Percentiles rank a stretch among this genome's conserved stretches.
Evolutionary conservation across 345 rosid genomes (phyloP).

Genomic region (Chamaenerion angustifolium): DNA sequence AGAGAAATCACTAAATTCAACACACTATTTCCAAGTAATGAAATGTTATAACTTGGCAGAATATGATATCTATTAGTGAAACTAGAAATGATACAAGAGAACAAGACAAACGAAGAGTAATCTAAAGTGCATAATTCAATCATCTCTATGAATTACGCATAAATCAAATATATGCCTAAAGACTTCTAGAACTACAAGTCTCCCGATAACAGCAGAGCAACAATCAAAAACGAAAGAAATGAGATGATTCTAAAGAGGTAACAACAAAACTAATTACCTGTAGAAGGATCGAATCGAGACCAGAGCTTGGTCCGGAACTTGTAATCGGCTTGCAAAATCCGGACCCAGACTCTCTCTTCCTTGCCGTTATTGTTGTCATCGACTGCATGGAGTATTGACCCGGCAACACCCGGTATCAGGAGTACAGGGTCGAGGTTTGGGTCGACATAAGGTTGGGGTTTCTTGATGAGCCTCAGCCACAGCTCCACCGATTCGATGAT

Average conservation of each 20-base stretch:
- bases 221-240: too few species aligned
- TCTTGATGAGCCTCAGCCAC: conserved; percentile 40
- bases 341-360: conserved; percentile 83
- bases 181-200: too few species aligned
- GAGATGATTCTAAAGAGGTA: neutral
- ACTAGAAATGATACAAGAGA: too few species aligned
- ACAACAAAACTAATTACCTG: conserved; percentile 23
- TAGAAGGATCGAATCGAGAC: conserved; percentile 78
- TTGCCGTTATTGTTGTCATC: conserved; percentile 29
- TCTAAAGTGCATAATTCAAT: too few species aligned
- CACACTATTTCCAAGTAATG: too few species aligned
- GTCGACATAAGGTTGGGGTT: conserved; percentile 52
- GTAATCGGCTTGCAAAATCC: conserved; percentile 69
- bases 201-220: too few species aligned
- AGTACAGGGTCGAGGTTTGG: conserved; percentile 85
- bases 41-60: too few species aligned
- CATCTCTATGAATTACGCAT: too few species aligned
- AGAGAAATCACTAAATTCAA: too few species aligned
- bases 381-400: conserved; percentile 66
- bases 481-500: conserved; percentile 59
- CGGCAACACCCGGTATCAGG: conserved; percentile 84
- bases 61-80: too few species aligned
- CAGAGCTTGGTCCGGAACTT: conserved; percentile 73
- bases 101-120: too few species aligned
- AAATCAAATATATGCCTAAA: too few species aligned